Percentiles rank a stretch among this genome's conserved stretches.
Evolutionary conservation across 2,329 filamentous ascomycete genomes (phyloP).

Genomic region (Leptographium flavum): DNA sequence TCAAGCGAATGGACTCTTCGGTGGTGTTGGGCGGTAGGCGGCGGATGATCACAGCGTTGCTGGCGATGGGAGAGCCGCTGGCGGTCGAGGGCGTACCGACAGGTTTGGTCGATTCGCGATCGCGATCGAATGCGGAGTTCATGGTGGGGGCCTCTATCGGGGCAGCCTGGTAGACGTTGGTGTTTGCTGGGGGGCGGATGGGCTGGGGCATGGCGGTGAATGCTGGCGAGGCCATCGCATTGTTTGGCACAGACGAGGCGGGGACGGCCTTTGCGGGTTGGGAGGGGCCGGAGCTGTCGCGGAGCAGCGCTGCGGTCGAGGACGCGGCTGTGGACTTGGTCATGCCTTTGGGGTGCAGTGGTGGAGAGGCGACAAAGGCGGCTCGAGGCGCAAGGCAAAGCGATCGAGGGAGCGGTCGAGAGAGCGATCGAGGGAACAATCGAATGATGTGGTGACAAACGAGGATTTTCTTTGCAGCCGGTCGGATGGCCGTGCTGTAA

Average conservation of each 20-base stretch:
- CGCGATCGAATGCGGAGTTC: constrained; percentile 26
- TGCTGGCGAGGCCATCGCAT: constrained; percentile 29
- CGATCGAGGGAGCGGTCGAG: no score
- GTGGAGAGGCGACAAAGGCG: no score
- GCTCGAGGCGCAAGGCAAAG: neutral
- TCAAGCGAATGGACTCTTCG: constrained; percentile 37
- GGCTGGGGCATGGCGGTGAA: constrained; percentile 26
- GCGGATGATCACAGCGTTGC: constrained; percentile 32
- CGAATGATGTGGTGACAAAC: no score
- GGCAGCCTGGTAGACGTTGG: constrained; percentile 16
- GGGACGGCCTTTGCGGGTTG: constrained; percentile 7
- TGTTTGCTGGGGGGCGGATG: constrained; percentile 21
- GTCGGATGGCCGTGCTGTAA: no score
- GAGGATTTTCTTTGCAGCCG: no score
- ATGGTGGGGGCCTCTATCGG: constrained; percentile 18
- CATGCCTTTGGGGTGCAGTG: no score
- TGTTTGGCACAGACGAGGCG: constrained; percentile 15
- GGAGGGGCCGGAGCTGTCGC: neutral
- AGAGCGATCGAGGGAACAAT: no score
- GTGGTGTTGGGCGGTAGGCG: constrained; percentile 38
- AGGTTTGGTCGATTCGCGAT: constrained; percentile 11
- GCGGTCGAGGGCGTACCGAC: constrained; percentile 16
- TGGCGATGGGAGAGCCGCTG: constrained; percentile 23
- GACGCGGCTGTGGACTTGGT: neutral
- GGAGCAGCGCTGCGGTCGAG: neutral